Evolutionary conservation across 1,284 basidiomycete species (phyloP), one percentile per base, ranked within the genome.

Genomic region (Porodaedalea pini): DNA sequence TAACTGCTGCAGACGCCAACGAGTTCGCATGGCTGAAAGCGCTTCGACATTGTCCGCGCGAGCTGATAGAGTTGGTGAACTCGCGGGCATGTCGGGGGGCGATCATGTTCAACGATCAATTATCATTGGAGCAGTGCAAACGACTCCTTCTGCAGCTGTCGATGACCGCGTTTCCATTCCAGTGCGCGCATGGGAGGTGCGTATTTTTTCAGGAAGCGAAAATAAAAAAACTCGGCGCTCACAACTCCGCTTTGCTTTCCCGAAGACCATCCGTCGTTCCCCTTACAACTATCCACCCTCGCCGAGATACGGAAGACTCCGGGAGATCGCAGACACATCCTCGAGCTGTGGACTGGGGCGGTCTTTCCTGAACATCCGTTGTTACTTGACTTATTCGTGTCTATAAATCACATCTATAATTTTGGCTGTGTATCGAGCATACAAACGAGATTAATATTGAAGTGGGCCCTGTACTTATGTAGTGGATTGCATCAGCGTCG

Each of bases 61-160:
- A 81, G 57, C 77, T 97, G 54, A 69, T 94, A 10, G 89, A 94
- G 45, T 73, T 98, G 59, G 78, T 93, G 59, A 94, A 96, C 71
- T 95, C 92, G 4, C 94, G 92, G 70, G 94, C 94, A 11, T 98
- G 94, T 67, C 79, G 94, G 75, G 92, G 92, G 49, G 92, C 94
- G 0, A 90, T 97, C 70, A 98, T 98, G 95, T 98, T 98, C 77
- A 94, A 94, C 64, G 95, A 98, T 68, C 61, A 75, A 0, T 77
- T 98, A 49, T 81, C 75, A 15, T 56, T 71, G 2, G 77, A 79
- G 34, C 92, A 96, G 67, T 92, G 91, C 68, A 68, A 78, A 63
- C 76, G 78, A 29, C 78, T 98, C 39, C 74, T 98, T 36, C 63
- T 67, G 4, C 79, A 85, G 62, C 76, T 98, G 21, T 78, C 85